phyloP scores from a whole-genome alignment of 2,329 filamentous ascomycete species.

The Botrytis cinerea region DNA sequence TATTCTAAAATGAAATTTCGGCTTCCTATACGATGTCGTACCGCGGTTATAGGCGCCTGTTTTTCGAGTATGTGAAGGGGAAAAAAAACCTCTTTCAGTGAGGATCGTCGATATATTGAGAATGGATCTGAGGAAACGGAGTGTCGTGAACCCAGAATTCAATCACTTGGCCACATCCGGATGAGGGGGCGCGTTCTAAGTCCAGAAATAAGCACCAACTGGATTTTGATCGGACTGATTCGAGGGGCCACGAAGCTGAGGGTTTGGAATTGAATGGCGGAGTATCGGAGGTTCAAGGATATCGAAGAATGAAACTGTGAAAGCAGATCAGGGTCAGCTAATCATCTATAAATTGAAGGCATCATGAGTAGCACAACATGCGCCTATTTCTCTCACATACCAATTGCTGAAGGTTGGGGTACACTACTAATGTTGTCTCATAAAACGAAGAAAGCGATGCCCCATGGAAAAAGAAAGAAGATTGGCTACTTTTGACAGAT shows the following conservation, averaged over 20 bases:
- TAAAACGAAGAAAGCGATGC: not conserved
- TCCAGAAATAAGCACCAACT: conserved; percentile 12
- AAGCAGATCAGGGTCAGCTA: conserved; percentile 34
- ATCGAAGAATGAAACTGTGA: conserved; percentile 31
- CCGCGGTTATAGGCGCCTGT: not conserved
- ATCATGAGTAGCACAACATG: conserved; percentile 20
- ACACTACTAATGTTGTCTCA: not conserved
- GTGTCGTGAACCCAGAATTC: conserved; percentile 14
- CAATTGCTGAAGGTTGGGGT: conserved; percentile 16
- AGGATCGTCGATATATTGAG: not conserved
- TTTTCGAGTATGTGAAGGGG: not conserved
- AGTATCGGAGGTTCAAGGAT: conserved; percentile 13
- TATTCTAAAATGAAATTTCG: conserved; percentile 15
- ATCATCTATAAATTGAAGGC: conserved; percentile 31
- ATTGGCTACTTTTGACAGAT: not conserved
- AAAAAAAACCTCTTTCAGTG: not conserved
- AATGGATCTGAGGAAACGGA: conserved; percentile 14
- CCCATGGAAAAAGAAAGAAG: not conserved
- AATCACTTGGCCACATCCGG: not conserved
- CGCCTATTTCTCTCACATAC: conserved; percentile 23
- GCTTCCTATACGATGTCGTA: not conserved
- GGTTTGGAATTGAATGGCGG: conserved; percentile 16
- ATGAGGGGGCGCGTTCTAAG: conserved; percentile 17
- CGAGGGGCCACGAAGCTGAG: conserved; percentile 11
- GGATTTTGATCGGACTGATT: not conserved